Evolutionary conservation across 2,329 filamentous ascomycete species (phyloP).

Genomic region (Paecilomyces sp.): DNA sequence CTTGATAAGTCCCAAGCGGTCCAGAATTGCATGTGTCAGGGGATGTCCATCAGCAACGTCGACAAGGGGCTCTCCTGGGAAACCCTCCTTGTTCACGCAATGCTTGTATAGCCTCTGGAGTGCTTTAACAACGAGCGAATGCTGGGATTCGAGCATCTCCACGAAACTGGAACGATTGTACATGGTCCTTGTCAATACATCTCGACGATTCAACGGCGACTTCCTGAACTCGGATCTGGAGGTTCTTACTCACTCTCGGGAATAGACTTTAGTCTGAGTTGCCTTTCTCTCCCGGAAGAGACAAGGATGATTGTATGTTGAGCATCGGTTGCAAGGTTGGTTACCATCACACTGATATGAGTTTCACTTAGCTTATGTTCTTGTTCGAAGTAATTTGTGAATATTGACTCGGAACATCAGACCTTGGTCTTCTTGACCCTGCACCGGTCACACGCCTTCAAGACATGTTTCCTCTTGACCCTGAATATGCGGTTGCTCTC

Average conservation of each 20-base stretch:
- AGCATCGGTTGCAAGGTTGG: slow-evolving; percentile 38
- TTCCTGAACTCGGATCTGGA: neutral
- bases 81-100: slow-evolving; percentile 35
- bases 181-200: slow-evolving; percentile 3
- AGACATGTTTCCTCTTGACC: slow-evolving; percentile 38
- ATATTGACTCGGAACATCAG: slow-evolving; percentile 8
- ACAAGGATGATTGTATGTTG: slow-evolving; percentile 36
- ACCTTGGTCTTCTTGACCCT: slow-evolving; percentile 41
- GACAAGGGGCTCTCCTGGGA: slow-evolving; percentile 34
- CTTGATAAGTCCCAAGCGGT: slow-evolving; percentile 36
- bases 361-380: neutral
- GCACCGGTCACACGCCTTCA: slow-evolving; percentile 40
- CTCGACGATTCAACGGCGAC: neutral
- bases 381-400: slow-evolving; percentile 1
- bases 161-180: slow-evolving; percentile 26
- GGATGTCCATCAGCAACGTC: slow-evolving; percentile 33
- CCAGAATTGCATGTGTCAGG: slow-evolving; percentile 36
- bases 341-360: slow-evolving; percentile 36
- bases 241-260: slow-evolving; percentile 27
- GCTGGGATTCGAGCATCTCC: slow-evolving; percentile 39
- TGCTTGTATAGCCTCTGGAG: slow-evolving; percentile 35
- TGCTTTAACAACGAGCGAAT: slow-evolving; percentile 35
- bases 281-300: slow-evolving; percentile 38
- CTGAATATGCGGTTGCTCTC: slow-evolving; percentile 33
- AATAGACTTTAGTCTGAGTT: slow-evolving; percentile 38